phyloP scores from a whole-genome alignment of 768 basidiomycete species.

The Daedaleopsis nitida region DNA sequence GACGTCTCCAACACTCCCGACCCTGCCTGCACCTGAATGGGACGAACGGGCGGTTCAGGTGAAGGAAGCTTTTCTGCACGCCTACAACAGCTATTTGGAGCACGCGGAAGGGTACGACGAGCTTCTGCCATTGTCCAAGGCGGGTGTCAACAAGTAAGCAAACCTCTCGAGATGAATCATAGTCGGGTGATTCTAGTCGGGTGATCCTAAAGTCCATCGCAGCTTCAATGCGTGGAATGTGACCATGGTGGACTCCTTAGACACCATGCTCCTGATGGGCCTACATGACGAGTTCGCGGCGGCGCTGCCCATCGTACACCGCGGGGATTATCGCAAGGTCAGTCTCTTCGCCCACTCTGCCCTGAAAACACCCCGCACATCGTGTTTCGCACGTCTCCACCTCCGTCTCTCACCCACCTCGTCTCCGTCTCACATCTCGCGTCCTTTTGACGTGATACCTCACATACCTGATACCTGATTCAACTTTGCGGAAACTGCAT shows the following conservation, averaged over 20 bases:
- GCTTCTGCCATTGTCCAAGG: conserved; percentile 52
- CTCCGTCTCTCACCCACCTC: too few species aligned
- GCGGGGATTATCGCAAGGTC: conserved; percentile 52
- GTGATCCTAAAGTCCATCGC: too few species aligned
- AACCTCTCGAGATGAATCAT: background rate
- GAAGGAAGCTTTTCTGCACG: conserved; percentile 64
- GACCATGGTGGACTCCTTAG: conserved; percentile 77
- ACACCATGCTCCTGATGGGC: conserved; percentile 82
- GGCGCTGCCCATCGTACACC: conserved; percentile 55
- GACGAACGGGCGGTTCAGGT: conserved; percentile 54
- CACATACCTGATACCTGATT: too few species aligned
- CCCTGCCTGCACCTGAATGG: conserved; percentile 43
- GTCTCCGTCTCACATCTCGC: too few species aligned
- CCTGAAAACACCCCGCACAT: too few species aligned
- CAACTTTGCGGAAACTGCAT: too few species aligned
- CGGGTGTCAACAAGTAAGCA: conserved; percentile 49
- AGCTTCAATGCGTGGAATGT: conserved; percentile 84
- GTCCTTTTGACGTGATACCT: too few species aligned
- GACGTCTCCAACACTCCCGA: too few species aligned
- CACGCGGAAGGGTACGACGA: conserved; percentile 69
- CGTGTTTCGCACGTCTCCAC: too few species aligned
- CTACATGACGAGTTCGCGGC: conserved; percentile 68
- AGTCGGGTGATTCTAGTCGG: background rate
- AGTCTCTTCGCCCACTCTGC: conserved; percentile 19
- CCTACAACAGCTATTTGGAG: conserved; percentile 65